A percentile compares a stretch with the other conserved stretches of the same genome.
These are phyloP conservation scores for Spirogloea muscicola DNA, from an alignment of 139 green algal species.

Conservation along the genomic window DNA sequence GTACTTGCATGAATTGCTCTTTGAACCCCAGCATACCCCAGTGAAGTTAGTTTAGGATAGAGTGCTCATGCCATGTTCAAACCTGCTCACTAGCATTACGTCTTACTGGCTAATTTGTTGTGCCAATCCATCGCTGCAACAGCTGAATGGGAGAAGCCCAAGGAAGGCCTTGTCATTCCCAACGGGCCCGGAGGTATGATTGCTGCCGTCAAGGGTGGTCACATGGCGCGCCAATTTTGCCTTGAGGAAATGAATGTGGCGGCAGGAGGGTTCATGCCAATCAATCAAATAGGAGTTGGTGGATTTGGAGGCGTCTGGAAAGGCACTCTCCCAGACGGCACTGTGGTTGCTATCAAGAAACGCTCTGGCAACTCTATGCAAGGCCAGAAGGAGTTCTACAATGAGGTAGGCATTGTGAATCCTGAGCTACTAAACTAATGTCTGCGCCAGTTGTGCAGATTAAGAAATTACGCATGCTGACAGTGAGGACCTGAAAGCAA, in stretches of 20 bases:
- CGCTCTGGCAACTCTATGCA: slow-evolving; percentile 11
- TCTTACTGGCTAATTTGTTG: background rate
- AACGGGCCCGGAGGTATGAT: background rate
- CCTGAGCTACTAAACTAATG: background rate
- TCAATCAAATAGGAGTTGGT: slow-evolving; percentile 5
- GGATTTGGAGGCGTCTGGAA: slow-evolving; percentile 28
- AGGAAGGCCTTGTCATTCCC: background rate
- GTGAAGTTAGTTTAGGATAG: background rate
- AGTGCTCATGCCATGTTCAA: background rate
- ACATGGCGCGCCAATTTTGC: slow-evolving; percentile 1
- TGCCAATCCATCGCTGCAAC: background rate
- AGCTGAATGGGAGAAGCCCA: background rate
- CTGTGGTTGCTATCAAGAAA: slow-evolving; percentile 25
- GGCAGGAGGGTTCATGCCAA: background rate
- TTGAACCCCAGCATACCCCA: too few relatives aligned
- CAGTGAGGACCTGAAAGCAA: background rate
- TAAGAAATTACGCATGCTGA: background rate
- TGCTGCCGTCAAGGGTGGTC: background rate
- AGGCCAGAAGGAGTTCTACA: slow-evolving; percentile 41
- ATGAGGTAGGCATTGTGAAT: slow-evolving; percentile 19
- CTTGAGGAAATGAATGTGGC: slow-evolving; percentile 10
- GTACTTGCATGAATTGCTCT: too few relatives aligned
- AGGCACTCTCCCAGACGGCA: slow-evolving; percentile 5
- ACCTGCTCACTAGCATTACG: background rate
- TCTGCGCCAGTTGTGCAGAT: background rate